Evolutionary conservation across 1,284 basidiomycete species (phyloP).

Genomic region (Thecaphora frezii): DNA sequence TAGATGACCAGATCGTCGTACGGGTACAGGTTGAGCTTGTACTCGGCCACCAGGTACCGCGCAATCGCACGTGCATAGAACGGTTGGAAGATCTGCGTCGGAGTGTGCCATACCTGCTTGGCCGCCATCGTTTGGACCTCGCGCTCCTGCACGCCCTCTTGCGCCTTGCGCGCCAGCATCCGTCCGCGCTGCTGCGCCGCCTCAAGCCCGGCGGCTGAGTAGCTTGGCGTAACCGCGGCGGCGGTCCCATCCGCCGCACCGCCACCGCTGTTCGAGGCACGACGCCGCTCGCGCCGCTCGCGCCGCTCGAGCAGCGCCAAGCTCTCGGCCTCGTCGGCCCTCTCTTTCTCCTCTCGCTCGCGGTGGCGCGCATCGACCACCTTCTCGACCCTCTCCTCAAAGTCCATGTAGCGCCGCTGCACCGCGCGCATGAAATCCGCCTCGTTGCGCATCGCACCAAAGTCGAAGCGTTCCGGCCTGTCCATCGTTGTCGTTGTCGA

Average conservation of each 20-base stretch:
- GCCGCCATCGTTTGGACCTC: slow-evolving; percentile 63
- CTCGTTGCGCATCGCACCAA: slow-evolving; percentile 69
- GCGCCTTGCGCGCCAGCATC: slow-evolving; percentile 39
- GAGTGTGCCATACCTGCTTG: slow-evolving; percentile 96
- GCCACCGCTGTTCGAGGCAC: neutral
- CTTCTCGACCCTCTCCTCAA: slow-evolving; percentile 38
- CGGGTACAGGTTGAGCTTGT: slow-evolving; percentile 89
- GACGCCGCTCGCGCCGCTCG: neutral
- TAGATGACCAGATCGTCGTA: slow-evolving; percentile 93
- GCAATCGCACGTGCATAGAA: slow-evolving; percentile 90
- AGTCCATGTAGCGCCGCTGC: slow-evolving; percentile 64
- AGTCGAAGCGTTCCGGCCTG: slow-evolving; percentile 66
- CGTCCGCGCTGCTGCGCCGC: slow-evolving; percentile 34
- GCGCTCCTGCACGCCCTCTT: slow-evolving; percentile 29
- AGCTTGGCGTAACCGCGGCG: slow-evolving; percentile 4
- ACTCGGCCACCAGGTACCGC: slow-evolving; percentile 82
- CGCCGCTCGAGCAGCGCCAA: slow-evolving; percentile 3
- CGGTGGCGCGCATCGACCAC: slow-evolving; percentile 3
- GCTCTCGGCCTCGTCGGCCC: slow-evolving; percentile 2
- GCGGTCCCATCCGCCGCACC: neutral
- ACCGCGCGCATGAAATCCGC: slow-evolving; percentile 80
- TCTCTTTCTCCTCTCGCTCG: slow-evolving; percentile 4
- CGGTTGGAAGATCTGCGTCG: slow-evolving; percentile 97
- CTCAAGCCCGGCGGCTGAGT: slow-evolving; percentile 41
- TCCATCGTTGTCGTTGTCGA: neutral